Base-by-base conservation (phyloP, 441 rosid species). In the Iberis amara region DNA sequence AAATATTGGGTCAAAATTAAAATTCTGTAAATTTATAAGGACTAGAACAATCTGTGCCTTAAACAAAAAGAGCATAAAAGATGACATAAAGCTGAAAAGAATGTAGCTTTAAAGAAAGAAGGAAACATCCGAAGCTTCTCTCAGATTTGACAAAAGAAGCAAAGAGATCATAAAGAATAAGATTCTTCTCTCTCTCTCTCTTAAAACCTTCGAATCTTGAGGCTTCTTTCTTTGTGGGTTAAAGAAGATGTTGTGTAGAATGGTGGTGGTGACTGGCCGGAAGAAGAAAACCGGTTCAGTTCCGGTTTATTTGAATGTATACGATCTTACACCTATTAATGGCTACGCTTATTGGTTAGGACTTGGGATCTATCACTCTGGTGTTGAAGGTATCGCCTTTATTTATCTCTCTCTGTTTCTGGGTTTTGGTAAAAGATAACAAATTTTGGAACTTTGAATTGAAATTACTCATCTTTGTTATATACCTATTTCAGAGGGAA, bases 341-440 rank as follows among this genome's bases (percentile, higher is more conserved):
- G 98, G 98, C 13, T 91, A 91, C 36, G 98, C 98, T 42, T 91
- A 91, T 52, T 91, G 98, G 98, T 49, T 91, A 18, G 96, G 98
- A 15, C 98, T 91, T 18, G 95, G 98, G 59, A 76, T 91, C 74
- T 91, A 91, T 61, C 98, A 91, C 76, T 91, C 98, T 44, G 98
- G 98, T 26, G 96, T 91, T 13, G 95, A 91, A 80, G 98, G 96
- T 91, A 10, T 46, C 26, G 0, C 3, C 24, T 36, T 27, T 52
- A 9, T 28, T 6, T 28, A 6, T 28, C 31, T 28, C 31, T 6
- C 31, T 7, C 1, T 28, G 7, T 28, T 28, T 28, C 31, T 28
- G 31, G 31, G 31, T 28, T 28, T 28, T n/a, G n/a, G n/a, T n/a
- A 18, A 18, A 18, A 18, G 21, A 18, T 18, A 18, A 18, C 21